Evolutionary conservation across 768 basidiomycete species (phyloP), one percentile per base, ranked within the genome.

Genomic region (Chalciporus piperatus): DNA sequence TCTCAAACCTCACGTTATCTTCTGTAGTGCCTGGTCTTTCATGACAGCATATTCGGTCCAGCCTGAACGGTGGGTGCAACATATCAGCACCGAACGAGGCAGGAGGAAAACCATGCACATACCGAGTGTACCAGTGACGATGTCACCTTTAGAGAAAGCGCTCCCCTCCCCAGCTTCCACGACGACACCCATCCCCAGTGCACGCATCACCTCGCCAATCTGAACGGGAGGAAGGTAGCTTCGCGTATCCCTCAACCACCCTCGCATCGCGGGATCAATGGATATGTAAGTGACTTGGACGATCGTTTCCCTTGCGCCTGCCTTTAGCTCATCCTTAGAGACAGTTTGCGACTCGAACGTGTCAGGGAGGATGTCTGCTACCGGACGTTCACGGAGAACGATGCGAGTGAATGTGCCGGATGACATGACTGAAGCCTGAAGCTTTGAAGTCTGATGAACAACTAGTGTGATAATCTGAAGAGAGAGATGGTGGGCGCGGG

Each of bases 191-290:
- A 93, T 65, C 1, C 82, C 86, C 16, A 59, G 50, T 1, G 84
- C 83, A 17, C 91, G 80, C 92, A 95, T 95, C 11, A 82, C 81
- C 69, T 81, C 86, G 32, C 85, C 85, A 57, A 93, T 85, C 60
- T 84, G 62, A 5, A 85, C 82, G 9, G 89, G 88, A 13, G 80
- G 80, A 14, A 89, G 44, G 63, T 92, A 92, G 58, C 82, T 85
- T 41, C 92, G 76, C 14, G 63, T 65, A 64, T 91, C 87, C 54
- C 79, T 81, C 45, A 98, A 63, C 78, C 88, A 97, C 12, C 81
- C 83, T 9, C 92, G 79, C 90, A 93, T 92, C 0, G 92, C 90
- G 17, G 94, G 92, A 61, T 97, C 94, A 57, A 97, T 66, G 30
- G 84, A 85, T 28, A 92, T 63, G 75, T 85, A 94, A 42, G 84